Base-by-base conservation (phyloP, 768 basidiomycete genomes). In the Scleroderma citrinum region DNA sequence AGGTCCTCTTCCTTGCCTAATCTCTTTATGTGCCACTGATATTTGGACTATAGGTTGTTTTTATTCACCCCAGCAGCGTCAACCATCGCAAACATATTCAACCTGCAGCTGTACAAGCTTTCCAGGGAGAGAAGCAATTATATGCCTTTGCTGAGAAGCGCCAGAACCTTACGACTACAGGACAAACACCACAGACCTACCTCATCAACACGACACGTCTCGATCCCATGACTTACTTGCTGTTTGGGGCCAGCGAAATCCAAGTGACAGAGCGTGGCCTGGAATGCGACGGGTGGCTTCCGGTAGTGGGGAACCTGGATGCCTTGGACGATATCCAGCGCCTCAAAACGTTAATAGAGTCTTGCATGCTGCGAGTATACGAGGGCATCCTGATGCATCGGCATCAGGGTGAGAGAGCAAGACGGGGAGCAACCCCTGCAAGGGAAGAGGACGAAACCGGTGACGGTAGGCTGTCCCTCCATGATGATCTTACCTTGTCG, bases 241-340 rank as follows among this genome's bases (percentile, higher is more conserved):
- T 97, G 11, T 95, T 97, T 58, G 94, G 93, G 6, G 92, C 92
- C 0, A 82, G 90, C 64, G 77, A 83, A 44, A 76, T 93, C 26
- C 69, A 79, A 51, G 81, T 87, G 36, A 79, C 79, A 0, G 77
- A 81, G 34, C 76, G 78, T 16, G 90, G 92, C 6, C 64, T 97
- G 44, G 83, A 86, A 59, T 93, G 91, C 59, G 94, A 97, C 59
- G 82, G 80, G 38, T 97, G 94, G 93, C 69, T 97, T 11, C 90
- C 92, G 19, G 76, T 94, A 40, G 75, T 84, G 32, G 88, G 88
- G 35, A 79, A 84, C 53, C 56, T 84, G 44, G 76, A 85, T 57
- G 78, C 81, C 2, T 67, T 96, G 58, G 90, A 94, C 60, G 83
- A 92, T 54, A 71, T 95, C n/a, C 84, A 86, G 63, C 76, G 80